These are phyloP conservation scores for Prunus armeniaca DNA, from an alignment of 306 rosid genomes.

Conservation along the genomic window DNA sequence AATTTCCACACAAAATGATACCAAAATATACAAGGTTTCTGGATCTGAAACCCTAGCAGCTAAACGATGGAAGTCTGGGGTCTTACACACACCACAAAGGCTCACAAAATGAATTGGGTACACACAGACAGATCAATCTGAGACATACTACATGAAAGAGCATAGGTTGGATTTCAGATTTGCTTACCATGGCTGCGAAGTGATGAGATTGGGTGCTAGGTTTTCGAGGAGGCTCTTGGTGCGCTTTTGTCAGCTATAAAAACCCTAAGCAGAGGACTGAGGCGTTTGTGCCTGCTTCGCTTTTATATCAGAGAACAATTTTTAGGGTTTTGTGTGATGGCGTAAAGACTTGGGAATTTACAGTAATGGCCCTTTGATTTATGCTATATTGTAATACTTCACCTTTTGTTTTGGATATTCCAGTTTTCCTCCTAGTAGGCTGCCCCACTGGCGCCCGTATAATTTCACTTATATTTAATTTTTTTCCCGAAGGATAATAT, in stretches of 20 bases:
- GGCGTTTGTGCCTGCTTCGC: not conserved
- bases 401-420: not conserved
- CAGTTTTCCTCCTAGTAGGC: no score
- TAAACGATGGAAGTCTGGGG: not conserved
- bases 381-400: no score
- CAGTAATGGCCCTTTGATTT: slow-evolving; percentile 9
- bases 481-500: no score
- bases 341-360: not conserved
- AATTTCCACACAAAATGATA: not conserved
- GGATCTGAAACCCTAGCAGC: not conserved
- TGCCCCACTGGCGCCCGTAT: no score
- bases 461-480: no score
- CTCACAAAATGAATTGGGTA: not conserved
- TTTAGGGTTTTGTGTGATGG: slow-evolving; percentile 33
- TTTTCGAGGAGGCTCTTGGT: not conserved
- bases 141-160: not conserved
- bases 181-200: slow-evolving; percentile 35
- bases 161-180: not conserved
- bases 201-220: slow-evolving; percentile 8
- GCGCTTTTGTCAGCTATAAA: slow-evolving; percentile 7
- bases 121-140: not conserved
- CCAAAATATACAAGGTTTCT: not conserved
- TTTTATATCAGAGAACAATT: slow-evolving; percentile 10
- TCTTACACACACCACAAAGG: not conserved
- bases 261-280: slow-evolving; percentile 10